Evolutionary conservation across 2,329 filamentous ascomycete genomes (phyloP).

Genomic region (Aaosphaeria arxii): DNA sequence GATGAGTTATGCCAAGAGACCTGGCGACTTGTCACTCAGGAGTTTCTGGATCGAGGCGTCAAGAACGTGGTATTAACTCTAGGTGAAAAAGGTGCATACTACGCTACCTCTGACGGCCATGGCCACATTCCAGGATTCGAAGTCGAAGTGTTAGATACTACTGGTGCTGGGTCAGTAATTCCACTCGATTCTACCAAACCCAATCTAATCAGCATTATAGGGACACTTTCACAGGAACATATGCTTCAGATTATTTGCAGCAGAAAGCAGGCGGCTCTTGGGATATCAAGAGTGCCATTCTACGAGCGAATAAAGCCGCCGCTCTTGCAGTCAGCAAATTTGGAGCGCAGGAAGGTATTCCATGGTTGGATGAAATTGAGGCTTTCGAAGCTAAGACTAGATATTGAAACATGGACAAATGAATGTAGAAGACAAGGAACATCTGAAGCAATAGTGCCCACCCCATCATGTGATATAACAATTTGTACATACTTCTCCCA

Average conservation of each 20-base stretch:
- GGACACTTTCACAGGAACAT: background rate
- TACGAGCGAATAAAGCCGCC: background rate
- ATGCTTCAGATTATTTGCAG: background rate
- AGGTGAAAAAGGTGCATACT: conserved; percentile 1
- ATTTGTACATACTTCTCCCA: no score
- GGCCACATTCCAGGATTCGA: background rate
- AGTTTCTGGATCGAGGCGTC: background rate
- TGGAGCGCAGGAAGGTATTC: conserved; percentile 1
- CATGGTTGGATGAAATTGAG: conserved; percentile 1
- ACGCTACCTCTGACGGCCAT: background rate
- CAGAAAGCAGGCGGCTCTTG: background rate
- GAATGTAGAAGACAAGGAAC: no score
- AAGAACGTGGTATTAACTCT: conserved; percentile 1
- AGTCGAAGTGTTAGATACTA: background rate
- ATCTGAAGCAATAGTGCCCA: no score
- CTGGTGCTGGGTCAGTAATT: background rate
- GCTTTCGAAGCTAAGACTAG: no score
- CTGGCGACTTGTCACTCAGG: background rate
- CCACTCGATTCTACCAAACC: background rate
- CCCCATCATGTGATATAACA: no score
- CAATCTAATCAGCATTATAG: background rate
- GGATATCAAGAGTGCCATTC: background rate
- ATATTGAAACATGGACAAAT: no score
- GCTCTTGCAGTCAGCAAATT: background rate
- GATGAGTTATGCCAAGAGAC: background rate